Evolutionary conservation across 1,284 basidiomycete genomes (phyloP).

Genomic region (Malassezia sp.): DNA sequence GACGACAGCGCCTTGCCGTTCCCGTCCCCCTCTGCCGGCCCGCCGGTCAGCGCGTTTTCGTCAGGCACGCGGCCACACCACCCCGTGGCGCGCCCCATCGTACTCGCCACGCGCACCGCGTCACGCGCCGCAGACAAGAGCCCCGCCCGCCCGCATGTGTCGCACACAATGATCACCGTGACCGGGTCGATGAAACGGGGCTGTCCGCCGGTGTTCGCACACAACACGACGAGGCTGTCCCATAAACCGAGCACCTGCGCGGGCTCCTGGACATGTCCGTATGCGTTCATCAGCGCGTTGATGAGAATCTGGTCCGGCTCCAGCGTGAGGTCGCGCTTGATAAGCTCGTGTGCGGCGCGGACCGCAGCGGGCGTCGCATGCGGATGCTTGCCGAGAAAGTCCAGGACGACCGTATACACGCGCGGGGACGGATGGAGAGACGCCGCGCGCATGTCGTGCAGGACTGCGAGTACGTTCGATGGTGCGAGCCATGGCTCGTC

Average conservation of each 20-base stretch:
- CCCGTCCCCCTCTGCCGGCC: too few relatives aligned
- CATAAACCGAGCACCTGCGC: conserved; percentile 65
- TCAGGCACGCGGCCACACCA: conserved; percentile 27
- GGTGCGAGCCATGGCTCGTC: background rate
- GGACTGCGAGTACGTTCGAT: conserved; percentile 56
- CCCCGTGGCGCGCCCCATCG: conserved; percentile 10
- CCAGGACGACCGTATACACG: conserved; percentile 64
- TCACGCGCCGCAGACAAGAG: conserved; percentile 18
- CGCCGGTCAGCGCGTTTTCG: too few relatives aligned
- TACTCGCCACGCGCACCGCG: conserved; percentile 16
- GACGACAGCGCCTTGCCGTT: too few relatives aligned
- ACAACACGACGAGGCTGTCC: conserved; percentile 55
- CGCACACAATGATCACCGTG: conserved; percentile 69
- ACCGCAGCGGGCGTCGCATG: conserved; percentile 41
- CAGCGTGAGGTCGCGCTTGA: conserved; percentile 65
- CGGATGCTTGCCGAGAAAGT: conserved; percentile 46
- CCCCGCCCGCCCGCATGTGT: conserved; percentile 62
- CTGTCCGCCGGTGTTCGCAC: conserved; percentile 4
- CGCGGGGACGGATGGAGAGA: conserved; percentile 55
- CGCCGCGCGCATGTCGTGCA: conserved; percentile 67
- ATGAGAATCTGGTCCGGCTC: conserved; percentile 64
- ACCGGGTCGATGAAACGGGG: conserved; percentile 54
- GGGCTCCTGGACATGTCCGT: conserved; percentile 63
- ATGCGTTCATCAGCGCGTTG: conserved; percentile 82
- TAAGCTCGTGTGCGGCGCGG: conserved; percentile 63